A percentile compares a stretch with the other conserved stretches of the same genome.
phyloP scores from a whole-genome alignment of 2,329 filamentous ascomycete species.

The Monilinia laxa region DNA sequence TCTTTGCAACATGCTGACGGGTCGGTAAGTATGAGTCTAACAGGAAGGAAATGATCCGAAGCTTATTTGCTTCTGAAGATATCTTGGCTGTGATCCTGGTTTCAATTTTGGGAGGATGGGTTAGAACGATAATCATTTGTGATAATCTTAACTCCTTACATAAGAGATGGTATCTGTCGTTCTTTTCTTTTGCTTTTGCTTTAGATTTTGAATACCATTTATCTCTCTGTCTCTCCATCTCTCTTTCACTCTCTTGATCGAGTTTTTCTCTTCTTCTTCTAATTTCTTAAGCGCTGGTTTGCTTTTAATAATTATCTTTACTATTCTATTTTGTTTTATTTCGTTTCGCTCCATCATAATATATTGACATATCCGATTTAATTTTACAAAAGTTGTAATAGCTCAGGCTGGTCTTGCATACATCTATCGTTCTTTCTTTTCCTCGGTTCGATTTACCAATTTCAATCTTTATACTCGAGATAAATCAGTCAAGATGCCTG shows the following conservation, averaged over 20 bases:
- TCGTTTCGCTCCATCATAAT: conserved; percentile 27
- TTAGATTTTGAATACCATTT: not conserved
- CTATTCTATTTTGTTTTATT: conserved; percentile 20
- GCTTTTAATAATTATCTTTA: conserved; percentile 31
- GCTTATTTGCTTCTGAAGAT: too few species aligned
- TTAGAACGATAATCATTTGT: too few species aligned
- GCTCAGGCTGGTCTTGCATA: conserved; percentile 40
- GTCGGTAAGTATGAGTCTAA: too few species aligned
- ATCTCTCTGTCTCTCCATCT: not conserved
- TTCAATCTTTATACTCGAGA: not conserved
- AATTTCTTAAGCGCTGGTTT: conserved; percentile 40
- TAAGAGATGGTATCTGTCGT: not conserved
- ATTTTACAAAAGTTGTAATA: conserved; percentile 29
- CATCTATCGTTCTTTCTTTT: conserved; percentile 22
- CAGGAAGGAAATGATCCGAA: too few species aligned
- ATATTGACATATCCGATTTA: conserved; percentile 9
- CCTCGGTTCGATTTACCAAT: not conserved
- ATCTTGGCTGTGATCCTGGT: too few species aligned
- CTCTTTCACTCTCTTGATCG: not conserved
- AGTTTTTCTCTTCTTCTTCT: not conserved
- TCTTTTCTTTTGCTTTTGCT: not conserved
- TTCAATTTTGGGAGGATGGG: too few species aligned
- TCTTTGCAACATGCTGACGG: too few species aligned
- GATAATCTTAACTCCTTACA: not conserved
- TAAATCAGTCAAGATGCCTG: conserved; percentile 33